These are phyloP conservation scores for Phytophthora pistaciae DNA, from an alignment of 352 stramenopile species.

Conservation along the genomic window DNA sequence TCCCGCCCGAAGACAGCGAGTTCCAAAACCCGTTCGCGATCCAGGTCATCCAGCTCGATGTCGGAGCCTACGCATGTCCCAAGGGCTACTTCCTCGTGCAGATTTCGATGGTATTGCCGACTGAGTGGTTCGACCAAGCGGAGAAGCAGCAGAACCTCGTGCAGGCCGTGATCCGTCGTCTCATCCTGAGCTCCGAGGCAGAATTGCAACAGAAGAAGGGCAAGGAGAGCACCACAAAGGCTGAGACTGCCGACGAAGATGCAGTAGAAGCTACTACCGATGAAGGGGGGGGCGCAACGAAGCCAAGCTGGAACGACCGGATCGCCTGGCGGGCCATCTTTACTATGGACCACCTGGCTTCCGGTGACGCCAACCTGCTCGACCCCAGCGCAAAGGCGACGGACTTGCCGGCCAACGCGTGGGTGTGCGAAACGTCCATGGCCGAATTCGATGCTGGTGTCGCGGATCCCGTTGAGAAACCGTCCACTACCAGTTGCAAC, in stretches of 20 bases:
- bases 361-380: conserved; percentile 11
- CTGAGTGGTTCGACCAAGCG: conserved; percentile 48
- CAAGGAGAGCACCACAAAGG: conserved; percentile 8
- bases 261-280: conserved; percentile 4
- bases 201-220: conserved; percentile 21
- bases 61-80: conserved; percentile 68
- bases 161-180: conserved; percentile 41
- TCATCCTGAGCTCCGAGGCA: conserved; percentile 31
- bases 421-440: conserved; percentile 57
- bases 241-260: neutral
- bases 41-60: conserved; percentile 80
- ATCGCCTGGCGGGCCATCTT: conserved; percentile 72
- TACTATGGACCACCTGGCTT: conserved; percentile 63
- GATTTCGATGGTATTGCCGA: conserved; percentile 61
- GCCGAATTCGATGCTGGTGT: neutral
- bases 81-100: conserved; percentile 70
- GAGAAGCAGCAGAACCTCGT: conserved; percentile 49
- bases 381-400: conserved; percentile 18
- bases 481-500: conserved; percentile 1
- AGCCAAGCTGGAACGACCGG: conserved; percentile 25
- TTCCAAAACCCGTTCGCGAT: conserved; percentile 72
- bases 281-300: too few species aligned
- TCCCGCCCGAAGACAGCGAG: conserved; percentile 64
- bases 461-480: conserved; percentile 3
- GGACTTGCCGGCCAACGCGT: conserved; percentile 54